Base-by-base conservation (phyloP, 495 filamentous ascomycete genomes). In the Sabuloglossum arenarium region DNA sequence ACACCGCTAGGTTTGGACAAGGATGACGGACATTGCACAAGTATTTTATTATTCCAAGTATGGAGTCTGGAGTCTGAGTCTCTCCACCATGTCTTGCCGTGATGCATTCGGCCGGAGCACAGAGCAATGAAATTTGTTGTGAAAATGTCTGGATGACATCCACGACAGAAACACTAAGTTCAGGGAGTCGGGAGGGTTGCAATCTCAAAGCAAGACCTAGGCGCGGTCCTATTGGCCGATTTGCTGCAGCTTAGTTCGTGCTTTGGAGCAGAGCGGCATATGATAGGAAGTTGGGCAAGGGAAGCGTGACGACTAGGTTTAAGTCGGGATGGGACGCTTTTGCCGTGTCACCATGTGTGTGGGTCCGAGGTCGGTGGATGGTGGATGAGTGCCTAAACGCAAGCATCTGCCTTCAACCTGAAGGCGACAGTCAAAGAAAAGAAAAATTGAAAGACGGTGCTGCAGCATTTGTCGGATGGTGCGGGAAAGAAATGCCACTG, bases 281-380 rank as follows among this genome's bases (percentile, higher is more conserved):
- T 51, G 47, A 51, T 51, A 51, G 23, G 47, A 51, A 51, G 47
- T 27, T 30, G 47, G 45, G 28, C 47, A 30, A 30, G 47, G 47
- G 47, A 51, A 51, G 47, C 47, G 47, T 51, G 47, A 51, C 28
- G 47, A 51, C 47, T 51, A 30, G 47, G 47, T 51, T 51, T 10
- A 51, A 30, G 23, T 51, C 47, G 47, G 23, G 47, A 51, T 27
- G 28, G 47, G 21, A 51, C 23, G 28, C 24, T 29, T 43, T 43
- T 51, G 45, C 47, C 47, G 47, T 51, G 47, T 51, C 47, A 51
- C 47, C 47, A 51, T 29, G 47, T 51, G 47, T 51, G 47, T 51
- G 47, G 47, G 47, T 51, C 47, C 47, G 47, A 27, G 47, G 28
- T 30, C 47, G 47, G 47, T 51, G 8, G 45, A 6, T 47, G 45